Base-by-base conservation (phyloP, 1,139 yeast species). In the Magnusiomyces tetraspermus region DNA sequence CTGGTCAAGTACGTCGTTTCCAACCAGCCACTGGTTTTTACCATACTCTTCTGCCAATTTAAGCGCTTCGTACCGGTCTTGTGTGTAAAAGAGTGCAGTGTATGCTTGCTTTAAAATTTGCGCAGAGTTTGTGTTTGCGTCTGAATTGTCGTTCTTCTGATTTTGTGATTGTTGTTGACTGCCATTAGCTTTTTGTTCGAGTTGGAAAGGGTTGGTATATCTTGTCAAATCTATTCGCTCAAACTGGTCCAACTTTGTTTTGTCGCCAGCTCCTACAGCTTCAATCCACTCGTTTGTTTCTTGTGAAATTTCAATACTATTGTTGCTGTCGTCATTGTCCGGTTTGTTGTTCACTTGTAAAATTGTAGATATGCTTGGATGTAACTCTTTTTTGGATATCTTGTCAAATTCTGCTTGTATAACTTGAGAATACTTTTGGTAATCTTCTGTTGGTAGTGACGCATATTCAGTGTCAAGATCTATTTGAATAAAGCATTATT, bases 11-110 rank as follows among this genome's bases (percentile, higher is more conserved):
- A 55, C 55, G 52, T 66, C 69, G 51, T 67, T 67, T 2, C 63
- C 64, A 1, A 64, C 60, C 13, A 67, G 60, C 71, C 71, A 67
- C 51, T 65, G 68, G 53, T 67, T 66, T 51, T 62, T 60, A 31
- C 70, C 70, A 46, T 59, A 60, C 46, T 63, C 59, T 1, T 57
- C 55, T 46, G 64, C 52, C 26, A 66, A 55, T 10, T 59, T 56
- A 24, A 67, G 57, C 42, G 64, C 63, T 44, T 67, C 70, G 47
- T 55, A 57, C 11, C 70, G 59, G 15, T 57, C 55, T 46, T 57
- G 55, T 1, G 68, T 58, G 55, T 67, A 63, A 6, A 55, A 63
- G 28, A 67, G 57, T n/a, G 67, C 66, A 11, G 59, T 55, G 43
- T 61, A 60, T 3, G 64, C 68, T 23, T 55, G 57, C 15, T 55